phyloP scores from a whole-genome alignment of 768 basidiomycete genomes.

The Hericium rajendrae region DNA sequence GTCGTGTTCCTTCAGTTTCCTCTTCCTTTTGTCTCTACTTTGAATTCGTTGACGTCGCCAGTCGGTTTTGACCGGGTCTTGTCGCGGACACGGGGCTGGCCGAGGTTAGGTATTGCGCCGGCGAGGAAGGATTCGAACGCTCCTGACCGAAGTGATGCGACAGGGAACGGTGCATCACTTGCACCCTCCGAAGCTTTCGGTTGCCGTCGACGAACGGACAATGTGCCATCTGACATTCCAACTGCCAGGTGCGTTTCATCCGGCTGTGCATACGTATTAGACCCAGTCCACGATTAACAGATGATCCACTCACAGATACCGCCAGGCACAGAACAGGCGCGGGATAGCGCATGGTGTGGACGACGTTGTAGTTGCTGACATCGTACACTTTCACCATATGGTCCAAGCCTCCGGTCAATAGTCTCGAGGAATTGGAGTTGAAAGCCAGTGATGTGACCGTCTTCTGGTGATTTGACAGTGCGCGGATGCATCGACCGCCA shows the following conservation, averaged over 20 bases:
- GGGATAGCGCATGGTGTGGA: conserved; percentile 98
- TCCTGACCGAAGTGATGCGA: conserved; percentile 38
- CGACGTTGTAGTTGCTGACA: conserved; percentile 84
- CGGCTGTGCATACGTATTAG: conserved; percentile 41
- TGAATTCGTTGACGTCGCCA: conserved; percentile 66
- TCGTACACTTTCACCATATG: conserved; percentile 99
- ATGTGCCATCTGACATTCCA: conserved; percentile 96
- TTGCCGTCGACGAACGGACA: conserved; percentile 91
- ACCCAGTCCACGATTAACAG: neutral
- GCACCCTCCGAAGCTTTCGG: conserved; percentile 55
- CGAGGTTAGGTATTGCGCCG: conserved; percentile 42
- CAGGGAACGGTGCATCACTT: conserved; percentile 24
- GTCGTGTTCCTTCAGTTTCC: conserved; percentile 80
- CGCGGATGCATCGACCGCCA: conserved; percentile 80
- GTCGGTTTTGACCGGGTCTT: conserved; percentile 39
- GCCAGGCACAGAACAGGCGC: conserved; percentile 86
- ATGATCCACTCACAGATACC: conserved; percentile 61
- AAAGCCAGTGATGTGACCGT: conserved; percentile 87
- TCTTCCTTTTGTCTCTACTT: conserved; percentile 64
- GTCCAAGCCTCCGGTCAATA: conserved; percentile 87
- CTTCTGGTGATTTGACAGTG: conserved; percentile 97
- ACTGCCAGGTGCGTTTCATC: conserved; percentile 95
- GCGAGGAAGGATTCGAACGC: conserved; percentile 62
- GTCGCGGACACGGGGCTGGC: conserved; percentile 41
- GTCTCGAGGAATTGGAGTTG: conserved; percentile 61